Evolutionary conservation across 306 rosid species (phyloP).

Genomic region (Dalbergia oliveri): DNA sequence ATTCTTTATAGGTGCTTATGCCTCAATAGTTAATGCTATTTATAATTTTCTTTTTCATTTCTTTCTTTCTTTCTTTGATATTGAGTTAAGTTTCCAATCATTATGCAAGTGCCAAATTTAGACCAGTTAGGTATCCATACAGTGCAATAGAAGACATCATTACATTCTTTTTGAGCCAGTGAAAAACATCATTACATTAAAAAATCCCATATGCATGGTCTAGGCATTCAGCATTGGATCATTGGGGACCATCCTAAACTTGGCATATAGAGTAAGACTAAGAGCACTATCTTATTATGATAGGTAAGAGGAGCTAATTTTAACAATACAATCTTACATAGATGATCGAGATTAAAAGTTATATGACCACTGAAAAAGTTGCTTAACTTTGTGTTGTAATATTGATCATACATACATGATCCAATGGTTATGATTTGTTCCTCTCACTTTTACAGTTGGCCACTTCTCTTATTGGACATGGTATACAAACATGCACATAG

Average conservation of each 20-base stretch:
- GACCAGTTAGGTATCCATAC: not conserved
- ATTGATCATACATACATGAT: not conserved
- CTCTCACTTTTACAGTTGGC: too few species aligned
- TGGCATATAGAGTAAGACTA: not conserved
- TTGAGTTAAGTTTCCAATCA: slow-evolving; percentile 11
- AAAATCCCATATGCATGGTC: slow-evolving; percentile 7
- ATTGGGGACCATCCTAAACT: not conserved
- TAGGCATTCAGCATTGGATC: too few species aligned
- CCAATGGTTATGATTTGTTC: not conserved
- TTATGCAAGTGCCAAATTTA: slow-evolving; percentile 32
- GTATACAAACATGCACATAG: too few species aligned
- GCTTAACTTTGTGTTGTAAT: not conserved
- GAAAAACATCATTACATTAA: not conserved
- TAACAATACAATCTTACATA: too few species aligned
- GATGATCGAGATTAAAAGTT: too few species aligned
- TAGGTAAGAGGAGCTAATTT: too few species aligned
- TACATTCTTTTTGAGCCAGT: slow-evolving; percentile 7
- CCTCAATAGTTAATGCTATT: not conserved
- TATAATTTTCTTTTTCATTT: slow-evolving; percentile 1
- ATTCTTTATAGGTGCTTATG: slow-evolving; percentile 37
- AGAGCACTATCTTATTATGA: too few species aligned
- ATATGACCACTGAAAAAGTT: not conserved
- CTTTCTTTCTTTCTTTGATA: slow-evolving; percentile 16
- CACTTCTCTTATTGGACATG: slow-evolving; percentile 4
- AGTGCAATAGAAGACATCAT: not conserved